phyloP scores from a whole-genome alignment of 805 yeast species.

The Zygosaccharomyces lentus region DNA sequence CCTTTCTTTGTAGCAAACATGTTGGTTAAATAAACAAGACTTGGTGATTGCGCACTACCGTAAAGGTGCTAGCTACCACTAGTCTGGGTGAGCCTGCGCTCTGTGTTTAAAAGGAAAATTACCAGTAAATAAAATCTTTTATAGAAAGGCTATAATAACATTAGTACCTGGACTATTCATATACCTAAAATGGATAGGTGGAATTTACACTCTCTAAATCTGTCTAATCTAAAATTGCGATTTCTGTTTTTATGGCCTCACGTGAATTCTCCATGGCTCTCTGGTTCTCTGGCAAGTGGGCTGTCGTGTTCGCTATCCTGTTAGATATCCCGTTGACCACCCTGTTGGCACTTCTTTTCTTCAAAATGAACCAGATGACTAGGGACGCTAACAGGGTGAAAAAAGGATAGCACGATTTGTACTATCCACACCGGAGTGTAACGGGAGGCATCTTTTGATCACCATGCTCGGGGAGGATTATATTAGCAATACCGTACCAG shows the following conservation, averaged over 20 bases:
- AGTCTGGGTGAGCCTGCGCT: background rate
- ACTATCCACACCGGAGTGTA: slow-evolving; percentile 49
- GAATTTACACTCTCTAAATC: slow-evolving; percentile 49
- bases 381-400: slow-evolving; percentile 43
- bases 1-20: no score
- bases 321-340: slow-evolving; percentile 36
- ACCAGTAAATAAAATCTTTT: background rate
- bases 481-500: slow-evolving; percentile 46
- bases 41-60: no score
- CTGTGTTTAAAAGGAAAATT: background rate
- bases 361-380: slow-evolving; percentile 43
- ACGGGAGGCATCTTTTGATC: slow-evolving; percentile 43
- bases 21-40: no score
- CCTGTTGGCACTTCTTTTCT: slow-evolving; percentile 43
- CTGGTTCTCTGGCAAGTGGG: slow-evolving; percentile 16
- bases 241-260: slow-evolving; percentile 30
- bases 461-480: slow-evolving; percentile 58
- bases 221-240: slow-evolving; percentile 47
- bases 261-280: slow-evolving; percentile 34
- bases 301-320: slow-evolving; percentile 38
- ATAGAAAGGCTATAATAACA: background rate
- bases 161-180: background rate
- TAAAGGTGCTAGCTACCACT: no score
- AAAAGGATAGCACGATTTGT: slow-evolving; percentile 50
- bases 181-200: slow-evolving; percentile 43